phyloP scores from a whole-genome alignment of 768 basidiomycete species.

The Russula griseocarnosa region DNA sequence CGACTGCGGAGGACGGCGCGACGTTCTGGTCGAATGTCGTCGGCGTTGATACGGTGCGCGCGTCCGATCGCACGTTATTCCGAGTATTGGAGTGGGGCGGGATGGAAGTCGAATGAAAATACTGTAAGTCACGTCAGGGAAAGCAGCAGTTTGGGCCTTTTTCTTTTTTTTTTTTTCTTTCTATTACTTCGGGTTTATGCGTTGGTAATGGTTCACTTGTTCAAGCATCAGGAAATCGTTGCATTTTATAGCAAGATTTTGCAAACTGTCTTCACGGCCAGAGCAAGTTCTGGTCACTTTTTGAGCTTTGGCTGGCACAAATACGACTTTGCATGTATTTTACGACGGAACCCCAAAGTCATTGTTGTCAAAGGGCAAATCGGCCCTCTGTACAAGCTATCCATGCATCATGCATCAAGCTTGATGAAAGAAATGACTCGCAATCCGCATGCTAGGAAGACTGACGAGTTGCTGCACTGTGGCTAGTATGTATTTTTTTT shows the following conservation, averaged over 20 bases:
- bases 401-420: too few species aligned
- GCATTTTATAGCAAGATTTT: not conserved
- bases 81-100: conserved; percentile 47
- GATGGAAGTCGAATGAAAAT: conserved; percentile 1
- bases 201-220: not conserved
- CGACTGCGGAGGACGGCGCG: conserved; percentile 29
- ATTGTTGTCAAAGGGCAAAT: too few species aligned
- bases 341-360: too few species aligned
- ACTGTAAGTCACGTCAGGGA: not conserved
- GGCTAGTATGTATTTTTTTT: too few species aligned
- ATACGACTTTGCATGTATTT: too few species aligned
- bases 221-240: not conserved
- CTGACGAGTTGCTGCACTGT: too few species aligned
- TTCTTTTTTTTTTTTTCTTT: not conserved
- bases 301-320: too few species aligned
- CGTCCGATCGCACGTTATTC: conserved; percentile 34
- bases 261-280: not conserved
- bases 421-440: too few species aligned
- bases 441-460: too few species aligned
- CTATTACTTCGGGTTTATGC: not conserved
- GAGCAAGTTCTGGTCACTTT: not conserved
- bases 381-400: too few species aligned
- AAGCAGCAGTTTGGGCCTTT: not conserved
- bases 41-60: conserved; percentile 35
- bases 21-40: conserved; percentile 37